A percentile compares a stretch with the other conserved stretches of the same genome.
phyloP scores from a whole-genome alignment of 2,329 filamentous ascomycete species.

The Ophiocordyceps polyrhachis-furcata region DNA sequence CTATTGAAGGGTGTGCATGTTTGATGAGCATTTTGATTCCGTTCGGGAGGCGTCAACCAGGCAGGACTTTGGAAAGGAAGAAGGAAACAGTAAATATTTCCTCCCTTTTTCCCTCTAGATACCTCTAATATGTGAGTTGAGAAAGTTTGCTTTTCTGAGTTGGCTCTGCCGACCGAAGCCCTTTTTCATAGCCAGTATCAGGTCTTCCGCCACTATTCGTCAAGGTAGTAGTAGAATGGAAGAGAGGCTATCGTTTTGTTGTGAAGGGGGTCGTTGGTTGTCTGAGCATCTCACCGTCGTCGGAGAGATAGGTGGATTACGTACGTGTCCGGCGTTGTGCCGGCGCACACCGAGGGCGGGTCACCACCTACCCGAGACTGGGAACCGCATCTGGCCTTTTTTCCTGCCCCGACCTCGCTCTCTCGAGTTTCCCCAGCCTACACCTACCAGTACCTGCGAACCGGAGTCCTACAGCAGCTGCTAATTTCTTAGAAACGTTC shows the following conservation, averaged over 20 bases:
- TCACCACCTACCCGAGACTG: neutral
- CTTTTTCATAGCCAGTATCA: no score
- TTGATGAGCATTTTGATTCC: neutral
- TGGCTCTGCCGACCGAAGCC: no score
- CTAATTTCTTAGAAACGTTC: constrained; percentile 1
- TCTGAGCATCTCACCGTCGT: no score
- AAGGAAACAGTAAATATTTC: no score
- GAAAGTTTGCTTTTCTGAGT: no score
- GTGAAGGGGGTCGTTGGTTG: no score
- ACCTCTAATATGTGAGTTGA: no score
- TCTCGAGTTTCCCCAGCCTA: neutral
- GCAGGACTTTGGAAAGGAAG: neutral
- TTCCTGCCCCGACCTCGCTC: neutral
- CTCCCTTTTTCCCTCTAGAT: no score
- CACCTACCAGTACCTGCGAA: no score
- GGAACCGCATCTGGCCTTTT: constrained; percentile 1
- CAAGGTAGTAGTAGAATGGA: no score
- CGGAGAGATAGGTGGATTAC: neutral
- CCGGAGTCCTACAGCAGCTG: neutral
- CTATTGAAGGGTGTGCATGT: neutral
- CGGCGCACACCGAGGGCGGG: neutral
- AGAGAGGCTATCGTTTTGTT: no score
- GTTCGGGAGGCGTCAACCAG: neutral
- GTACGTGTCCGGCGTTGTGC: neutral
- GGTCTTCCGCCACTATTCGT: no score